Evolutionary conservation across 805 yeast species (phyloP).

Genomic region (Metschnikowia cerradonensis): DNA sequence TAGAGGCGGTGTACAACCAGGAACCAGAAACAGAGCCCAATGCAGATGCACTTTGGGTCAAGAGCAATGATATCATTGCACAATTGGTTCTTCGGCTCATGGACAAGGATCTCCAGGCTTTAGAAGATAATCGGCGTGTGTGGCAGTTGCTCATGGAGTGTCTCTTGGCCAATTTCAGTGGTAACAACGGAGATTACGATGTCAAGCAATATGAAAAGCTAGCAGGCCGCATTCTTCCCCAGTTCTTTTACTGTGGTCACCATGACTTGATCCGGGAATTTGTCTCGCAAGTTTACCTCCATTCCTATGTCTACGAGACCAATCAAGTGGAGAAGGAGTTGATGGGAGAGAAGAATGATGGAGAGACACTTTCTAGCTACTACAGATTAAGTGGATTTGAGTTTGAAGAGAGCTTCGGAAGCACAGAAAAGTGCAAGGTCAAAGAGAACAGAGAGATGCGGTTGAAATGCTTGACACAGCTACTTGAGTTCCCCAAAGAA

Average conservation of each 20-base stretch:
- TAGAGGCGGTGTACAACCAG: conserved; percentile 49
- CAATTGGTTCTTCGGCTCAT: conserved; percentile 30
- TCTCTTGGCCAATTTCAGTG: conserved; percentile 38
- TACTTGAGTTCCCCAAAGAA: conserved; percentile 40
- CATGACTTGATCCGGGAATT: conserved; percentile 36
- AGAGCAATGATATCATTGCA: conserved; percentile 42
- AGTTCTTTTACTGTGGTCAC: conserved; percentile 21
- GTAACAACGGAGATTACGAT: conserved; percentile 43
- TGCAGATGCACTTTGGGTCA: conserved; percentile 48
- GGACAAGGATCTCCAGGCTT: conserved; percentile 9
- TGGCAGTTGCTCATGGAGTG: conserved; percentile 44
- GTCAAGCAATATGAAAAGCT: conserved; percentile 41
- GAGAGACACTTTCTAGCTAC: conserved; percentile 15
- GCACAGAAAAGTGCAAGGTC: conserved; percentile 49
- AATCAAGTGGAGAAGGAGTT: conserved; percentile 47
- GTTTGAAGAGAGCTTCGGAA: conserved; percentile 54
- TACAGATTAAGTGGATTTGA: conserved; percentile 25
- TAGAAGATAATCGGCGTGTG: conserved; percentile 17
- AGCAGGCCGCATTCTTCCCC: conserved; percentile 40
- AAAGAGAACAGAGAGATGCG: conserved; percentile 48
- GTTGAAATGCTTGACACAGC: conserved; percentile 47
- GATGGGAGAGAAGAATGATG: conserved; percentile 12
- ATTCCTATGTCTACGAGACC: conserved; percentile 56
- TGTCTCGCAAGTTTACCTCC: conserved; percentile 48
- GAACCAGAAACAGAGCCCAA: conserved; percentile 28